These are phyloP conservation scores for Sclerotinia nivalis DNA, from an alignment of 2,329 filamentous ascomycete genomes.

Conservation along the genomic window DNA sequence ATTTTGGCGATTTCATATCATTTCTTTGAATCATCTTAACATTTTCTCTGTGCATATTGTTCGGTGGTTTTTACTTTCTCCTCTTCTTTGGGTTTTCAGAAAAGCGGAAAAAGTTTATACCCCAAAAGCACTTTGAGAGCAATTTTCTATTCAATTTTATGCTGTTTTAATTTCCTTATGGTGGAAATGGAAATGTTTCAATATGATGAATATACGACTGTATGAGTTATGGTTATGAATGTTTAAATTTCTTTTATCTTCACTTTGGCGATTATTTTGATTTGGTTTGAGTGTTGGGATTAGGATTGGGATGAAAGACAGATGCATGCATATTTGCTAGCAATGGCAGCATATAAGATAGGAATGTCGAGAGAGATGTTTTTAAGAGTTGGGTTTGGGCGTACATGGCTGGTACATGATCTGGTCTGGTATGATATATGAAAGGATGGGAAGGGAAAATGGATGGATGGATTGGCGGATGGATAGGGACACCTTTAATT, in stretches of 20 bases:
- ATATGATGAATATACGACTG: conserved; percentile 39
- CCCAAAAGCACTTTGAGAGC: conserved; percentile 32
- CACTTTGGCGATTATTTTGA: conserved; percentile 7
- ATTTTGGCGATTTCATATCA: conserved; percentile 27
- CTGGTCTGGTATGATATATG: conserved; percentile 2
- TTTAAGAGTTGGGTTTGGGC: conserved; percentile 6
- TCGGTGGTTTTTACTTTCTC: conserved; percentile 32
- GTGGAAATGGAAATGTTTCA: conserved; percentile 31
- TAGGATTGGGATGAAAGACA: conserved; percentile 10
- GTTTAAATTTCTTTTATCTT: conserved; percentile 29
- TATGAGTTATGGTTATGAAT: conserved; percentile 38
- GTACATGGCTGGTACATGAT: conserved; percentile 21
- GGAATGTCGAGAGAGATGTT: conserved; percentile 9
- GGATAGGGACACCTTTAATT: neutral
- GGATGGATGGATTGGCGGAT: conserved; percentile 1
- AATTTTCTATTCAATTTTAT: neutral
- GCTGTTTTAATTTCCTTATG: conserved; percentile 21
- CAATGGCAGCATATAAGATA: conserved; percentile 24
- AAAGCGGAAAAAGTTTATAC: conserved; percentile 37
- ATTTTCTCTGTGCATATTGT: conserved; percentile 32
- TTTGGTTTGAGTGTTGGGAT: conserved; percentile 8
- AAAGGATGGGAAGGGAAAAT: neutral
- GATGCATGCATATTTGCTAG: conserved; percentile 17
- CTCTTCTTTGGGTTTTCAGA: conserved; percentile 33
- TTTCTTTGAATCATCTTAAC: conserved; percentile 28